Evolutionary conservation across 768 basidiomycete genomes (phyloP).

Genomic region (Mrakia gelida): DNA sequence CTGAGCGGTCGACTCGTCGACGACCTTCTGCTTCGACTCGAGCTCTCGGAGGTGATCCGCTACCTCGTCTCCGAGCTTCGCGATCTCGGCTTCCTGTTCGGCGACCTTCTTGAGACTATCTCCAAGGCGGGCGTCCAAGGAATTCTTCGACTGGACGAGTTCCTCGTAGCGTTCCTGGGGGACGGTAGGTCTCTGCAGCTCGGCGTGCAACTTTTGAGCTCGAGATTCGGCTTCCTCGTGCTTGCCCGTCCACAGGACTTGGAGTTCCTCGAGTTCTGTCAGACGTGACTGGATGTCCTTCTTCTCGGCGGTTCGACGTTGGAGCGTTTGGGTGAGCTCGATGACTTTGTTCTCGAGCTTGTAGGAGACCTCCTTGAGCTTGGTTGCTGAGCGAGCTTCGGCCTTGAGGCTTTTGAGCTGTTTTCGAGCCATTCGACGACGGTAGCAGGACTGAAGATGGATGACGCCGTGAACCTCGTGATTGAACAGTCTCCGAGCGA

Average conservation of each 20-base stretch:
- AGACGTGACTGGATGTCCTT: slow-evolving; percentile 76
- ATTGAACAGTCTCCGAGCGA: slow-evolving; percentile 37
- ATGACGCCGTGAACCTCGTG: slow-evolving; percentile 59
- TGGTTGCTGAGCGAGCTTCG: slow-evolving; percentile 93
- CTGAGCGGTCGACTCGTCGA: slow-evolving; percentile 59
- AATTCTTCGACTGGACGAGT: slow-evolving; percentile 67
- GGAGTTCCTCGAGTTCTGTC: slow-evolving; percentile 72
- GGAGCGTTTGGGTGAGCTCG: slow-evolving; percentile 89
- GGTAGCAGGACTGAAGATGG: slow-evolving; percentile 84
- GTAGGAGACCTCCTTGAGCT: slow-evolving; percentile 98
- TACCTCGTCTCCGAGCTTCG: slow-evolving; percentile 73
- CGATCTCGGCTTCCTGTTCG: slow-evolving; percentile 81
- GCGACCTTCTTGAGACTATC: slow-evolving; percentile 66
- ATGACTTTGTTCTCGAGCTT: slow-evolving; percentile 98
- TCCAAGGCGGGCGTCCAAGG: slow-evolving; percentile 73
- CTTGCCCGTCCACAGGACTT: slow-evolving; percentile 75
- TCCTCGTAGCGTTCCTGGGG: slow-evolving; percentile 69
- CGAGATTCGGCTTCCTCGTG: slow-evolving; percentile 80
- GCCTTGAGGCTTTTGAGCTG: slow-evolving; percentile 76
- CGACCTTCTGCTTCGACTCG: slow-evolving; percentile 66
- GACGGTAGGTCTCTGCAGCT: slow-evolving; percentile 64
- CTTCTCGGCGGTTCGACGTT: slow-evolving; percentile 84
- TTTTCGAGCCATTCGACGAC: slow-evolving; percentile 78
- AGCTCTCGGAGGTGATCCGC: slow-evolving; percentile 66
- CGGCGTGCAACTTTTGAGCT: slow-evolving; percentile 65